Conservation (phyloP, 345 rosid genomes). For the Eutrema yunnanense region DNA sequence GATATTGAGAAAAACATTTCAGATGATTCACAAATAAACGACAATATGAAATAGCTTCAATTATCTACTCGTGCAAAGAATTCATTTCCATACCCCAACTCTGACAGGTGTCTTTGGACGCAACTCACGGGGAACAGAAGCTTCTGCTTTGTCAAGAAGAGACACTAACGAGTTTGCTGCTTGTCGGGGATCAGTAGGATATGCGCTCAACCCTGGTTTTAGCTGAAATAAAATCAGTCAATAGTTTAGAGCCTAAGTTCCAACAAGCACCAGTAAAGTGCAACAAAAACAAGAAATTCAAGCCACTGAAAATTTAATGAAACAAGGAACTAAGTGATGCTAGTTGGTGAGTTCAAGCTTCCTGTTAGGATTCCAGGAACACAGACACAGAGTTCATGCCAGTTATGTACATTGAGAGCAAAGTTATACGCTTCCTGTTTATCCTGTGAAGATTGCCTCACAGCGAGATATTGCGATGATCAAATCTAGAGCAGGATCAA, state of each 20-base stretch:
- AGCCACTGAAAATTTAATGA: background rate
- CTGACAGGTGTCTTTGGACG: constrained; percentile 87
- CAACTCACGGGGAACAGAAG: constrained; percentile 73
- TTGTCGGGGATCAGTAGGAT: constrained; percentile 64
- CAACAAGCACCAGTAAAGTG: background rate
- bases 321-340: background rate
- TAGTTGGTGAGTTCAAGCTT: background rate
- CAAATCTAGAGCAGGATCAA: background rate
- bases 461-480: background rate
- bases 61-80: background rate
- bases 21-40: background rate
- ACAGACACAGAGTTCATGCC: background rate
- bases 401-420: background rate
- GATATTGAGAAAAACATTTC: background rate
- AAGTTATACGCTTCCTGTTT: background rate
- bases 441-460: background rate
- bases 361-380: background rate
- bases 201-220: constrained; percentile 81
- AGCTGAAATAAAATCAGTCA: constrained; percentile 37
- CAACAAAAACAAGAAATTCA: background rate
- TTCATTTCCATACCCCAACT: constrained; percentile 69
- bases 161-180: constrained; percentile 63
- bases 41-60: background rate
- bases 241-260: constrained; percentile 6
- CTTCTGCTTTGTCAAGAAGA: constrained; percentile 82